Evolutionary conservation across 208 protist species (phyloP), one percentile per base, ranked within the genome.

Genomic region (Trypanosoma theileri): DNA sequence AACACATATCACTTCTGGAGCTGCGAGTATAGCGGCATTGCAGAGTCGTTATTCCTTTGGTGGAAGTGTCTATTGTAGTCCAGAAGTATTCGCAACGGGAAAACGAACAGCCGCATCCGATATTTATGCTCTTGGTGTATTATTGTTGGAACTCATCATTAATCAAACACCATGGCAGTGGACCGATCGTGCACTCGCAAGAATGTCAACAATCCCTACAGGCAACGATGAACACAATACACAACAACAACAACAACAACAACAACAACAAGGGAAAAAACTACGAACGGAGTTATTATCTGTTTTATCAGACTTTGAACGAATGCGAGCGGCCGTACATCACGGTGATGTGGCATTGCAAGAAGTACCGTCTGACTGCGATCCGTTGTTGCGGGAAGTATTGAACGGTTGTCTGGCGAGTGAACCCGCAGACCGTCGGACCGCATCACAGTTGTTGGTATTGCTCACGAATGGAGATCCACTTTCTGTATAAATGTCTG

Each of bases 111-210:
- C 72, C 0, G 79, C 75, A 13, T 66, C 75, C 10, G 75, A 88
- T 51, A 82, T 84, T 56, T 84, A 77, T 68, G 53, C 74, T 26
- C 80, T 84, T 24, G 82, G 82, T 28, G 71, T 84, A 1, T 59
- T 82, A 10, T 53, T 88, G n/a, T 63, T 88, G 35, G 69, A 81
- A 63, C 70, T 80, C 57, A 59, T 84, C 0, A 71, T 53, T 0
- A 73, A 80, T 14, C 48, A 61, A 69, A 42, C 59, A 28, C 81
- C 81, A 51, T 86, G 81, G 82, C 74, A 67, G 40, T 84, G 79
- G 79, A 46, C 24, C 6, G 42, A 58, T 0, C 6, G 9, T 10
- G 14, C 60, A 3, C 66, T 56, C 21, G 12, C 21, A 28, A 17
- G 40, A 11, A 22, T 46, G 4, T 0, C 10, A 9, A 42, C 8